Percentiles rank a stretch among this genome's conserved stretches.
Evolutionary conservation across 805 yeast species (phyloP).

Genomic region (Teunomyces gatunensis): DNA sequence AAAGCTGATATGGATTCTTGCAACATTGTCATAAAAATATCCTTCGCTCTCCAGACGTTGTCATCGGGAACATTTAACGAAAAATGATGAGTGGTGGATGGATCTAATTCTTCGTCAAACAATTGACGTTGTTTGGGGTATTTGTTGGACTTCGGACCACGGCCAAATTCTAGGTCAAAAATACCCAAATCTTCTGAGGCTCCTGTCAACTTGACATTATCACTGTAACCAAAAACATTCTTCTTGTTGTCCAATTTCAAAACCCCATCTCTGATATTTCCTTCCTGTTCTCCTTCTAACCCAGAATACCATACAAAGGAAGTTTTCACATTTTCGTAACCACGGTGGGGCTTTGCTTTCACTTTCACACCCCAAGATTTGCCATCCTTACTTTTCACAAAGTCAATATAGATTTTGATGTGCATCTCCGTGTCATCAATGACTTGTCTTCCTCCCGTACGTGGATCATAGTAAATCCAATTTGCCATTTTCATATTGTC

Average conservation of each 20-base stretch:
- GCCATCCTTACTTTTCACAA: conserved; percentile 68
- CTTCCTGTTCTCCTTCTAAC: conserved; percentile 53
- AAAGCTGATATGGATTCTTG: conserved; percentile 64
- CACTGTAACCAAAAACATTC: conserved; percentile 30
- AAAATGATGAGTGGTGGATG: conserved; percentile 59
- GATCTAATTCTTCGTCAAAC: conserved; percentile 48
- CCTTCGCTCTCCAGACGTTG: conserved; percentile 74
- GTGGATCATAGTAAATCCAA: conserved; percentile 86
- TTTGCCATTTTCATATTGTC: conserved; percentile 73
- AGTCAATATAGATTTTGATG: conserved; percentile 63
- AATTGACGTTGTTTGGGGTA: conserved; percentile 35
- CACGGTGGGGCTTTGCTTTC: conserved; percentile 58
- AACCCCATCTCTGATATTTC: conserved; percentile 18
- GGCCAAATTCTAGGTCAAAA: conserved; percentile 60
- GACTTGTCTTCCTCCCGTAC: conserved; percentile 79
- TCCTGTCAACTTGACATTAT: conserved; percentile 41
- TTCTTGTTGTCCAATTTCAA: conserved; percentile 24
- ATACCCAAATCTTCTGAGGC: conserved; percentile 62
- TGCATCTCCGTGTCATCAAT: conserved; percentile 66
- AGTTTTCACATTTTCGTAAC: conserved; percentile 47
- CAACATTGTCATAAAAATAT: conserved; percentile 65
- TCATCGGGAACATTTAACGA: conserved; percentile 71
- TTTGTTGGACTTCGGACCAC: conserved; percentile 47
- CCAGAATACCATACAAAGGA: conserved; percentile 79
- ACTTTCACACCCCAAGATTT: conserved; percentile 81